These are phyloP conservation scores for Diaporthe batatas DNA, from an alignment of 2,329 filamentous ascomycete genomes.

Conservation along the genomic window DNA sequence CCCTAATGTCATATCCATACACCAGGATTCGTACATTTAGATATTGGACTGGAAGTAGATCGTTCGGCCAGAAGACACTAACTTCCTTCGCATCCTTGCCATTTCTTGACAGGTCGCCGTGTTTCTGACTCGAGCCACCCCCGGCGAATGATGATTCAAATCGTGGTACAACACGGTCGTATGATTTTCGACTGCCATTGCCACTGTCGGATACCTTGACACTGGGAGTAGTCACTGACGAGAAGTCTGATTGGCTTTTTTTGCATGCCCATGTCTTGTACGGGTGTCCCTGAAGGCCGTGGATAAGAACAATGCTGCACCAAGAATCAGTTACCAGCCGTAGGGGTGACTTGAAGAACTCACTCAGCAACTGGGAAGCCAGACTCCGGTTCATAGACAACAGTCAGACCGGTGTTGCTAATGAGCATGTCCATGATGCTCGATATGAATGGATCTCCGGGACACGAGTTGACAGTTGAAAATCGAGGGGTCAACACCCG, in stretches of 20 bases:
- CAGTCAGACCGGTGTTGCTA: background rate
- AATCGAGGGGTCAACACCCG: background rate
- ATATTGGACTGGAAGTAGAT: background rate
- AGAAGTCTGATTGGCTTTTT: too few relatives aligned
- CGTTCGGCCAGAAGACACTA: background rate
- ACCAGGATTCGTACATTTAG: background rate
- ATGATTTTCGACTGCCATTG: background rate
- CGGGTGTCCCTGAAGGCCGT: constrained; percentile 6
- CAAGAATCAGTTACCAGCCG: background rate
- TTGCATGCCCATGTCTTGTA: constrained; percentile 19
- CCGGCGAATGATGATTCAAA: background rate
- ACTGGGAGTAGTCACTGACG: background rate
- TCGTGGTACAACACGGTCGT: background rate
- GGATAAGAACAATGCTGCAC: background rate
- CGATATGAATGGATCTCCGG: too few relatives aligned
- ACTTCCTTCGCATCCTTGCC: background rate
- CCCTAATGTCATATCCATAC: constrained; percentile 3
- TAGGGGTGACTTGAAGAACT: background rate
- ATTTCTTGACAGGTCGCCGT: background rate
- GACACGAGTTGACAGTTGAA: background rate
- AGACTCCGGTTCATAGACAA: background rate
- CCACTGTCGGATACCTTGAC: background rate
- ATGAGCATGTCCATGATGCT: background rate
- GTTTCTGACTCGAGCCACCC: background rate
- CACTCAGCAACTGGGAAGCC: background rate